Base-by-base conservation (phyloP, 768 basidiomycete genomes). In the Lactarius pseudohatsudake region DNA sequence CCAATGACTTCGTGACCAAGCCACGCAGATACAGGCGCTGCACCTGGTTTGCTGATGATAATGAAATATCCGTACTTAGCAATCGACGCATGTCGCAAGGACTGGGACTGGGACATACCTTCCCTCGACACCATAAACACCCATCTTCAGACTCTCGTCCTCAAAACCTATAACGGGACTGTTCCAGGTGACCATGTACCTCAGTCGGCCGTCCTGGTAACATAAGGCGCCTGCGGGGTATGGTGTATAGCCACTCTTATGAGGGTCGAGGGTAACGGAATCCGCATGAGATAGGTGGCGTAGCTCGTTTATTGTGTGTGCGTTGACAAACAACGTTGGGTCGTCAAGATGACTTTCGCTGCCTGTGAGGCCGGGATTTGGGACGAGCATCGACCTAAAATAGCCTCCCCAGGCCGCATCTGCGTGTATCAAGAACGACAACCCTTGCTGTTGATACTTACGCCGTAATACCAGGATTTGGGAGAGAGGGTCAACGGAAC, bases 361-460 rank as follows among this genome's bases (percentile, higher is more conserved):
- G 10, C 22, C 40, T 4, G 53, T 26, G 18, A 22, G 16, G 16
- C 26, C 22, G 3, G 70, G 68, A 56, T 63, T 66, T 13, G 70
- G 68, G 1, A 66, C 72, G 38, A 77, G 66, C 70, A 76, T 76
- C 3, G 75, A 74, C 4, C 75, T 71, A 64, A 82, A 83, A 70
- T 82, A 83, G 5, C 78, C 79, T 5, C 82, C 81, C 82, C 81
- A 82, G 1, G 81, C 81, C 4, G 77, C 81, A 64, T 83, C 81
- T 20, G 76, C 79, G 60, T 82, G 81, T 5, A 82, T 65, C 22
- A 81, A 38, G 68, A 82, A 82, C 0, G 71, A 74, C 16, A 82
- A 70, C 0, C 80, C 81, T 43, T 71, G 69, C 32, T 55, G 63
- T 59, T 72, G 71, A 28, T 73, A 76, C 68, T 78, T 72, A 4